These are phyloP conservation scores for Penicillium desertorum DNA, from an alignment of 495 filamentous ascomycete species.

Conservation along the genomic window DNA sequence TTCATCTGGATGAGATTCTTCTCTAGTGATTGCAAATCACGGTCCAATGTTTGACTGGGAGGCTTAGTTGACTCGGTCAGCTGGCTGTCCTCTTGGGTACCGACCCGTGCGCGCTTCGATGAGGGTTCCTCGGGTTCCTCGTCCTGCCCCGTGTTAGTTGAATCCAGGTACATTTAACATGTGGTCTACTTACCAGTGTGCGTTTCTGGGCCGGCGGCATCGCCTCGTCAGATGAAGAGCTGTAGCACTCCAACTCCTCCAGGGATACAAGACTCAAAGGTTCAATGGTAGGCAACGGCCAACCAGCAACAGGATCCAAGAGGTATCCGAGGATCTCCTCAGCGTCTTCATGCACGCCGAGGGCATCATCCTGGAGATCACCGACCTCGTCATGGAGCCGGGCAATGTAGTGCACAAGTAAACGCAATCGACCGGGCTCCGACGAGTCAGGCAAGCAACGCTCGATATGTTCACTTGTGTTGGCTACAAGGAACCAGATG, in stretches of 20 bases:
- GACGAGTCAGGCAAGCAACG: slow-evolving; percentile 49
- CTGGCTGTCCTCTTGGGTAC: slow-evolving; percentile 35
- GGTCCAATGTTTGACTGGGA: slow-evolving; percentile 34
- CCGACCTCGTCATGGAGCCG: slow-evolving; percentile 48
- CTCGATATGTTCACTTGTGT: slow-evolving; percentile 57
- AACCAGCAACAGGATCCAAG: slow-evolving; percentile 37
- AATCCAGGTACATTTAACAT: background rate
- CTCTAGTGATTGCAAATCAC: slow-evolving; percentile 36
- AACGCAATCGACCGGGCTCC: slow-evolving; percentile 36
- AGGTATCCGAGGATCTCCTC: slow-evolving; percentile 45
- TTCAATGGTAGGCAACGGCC: slow-evolving; percentile 47
- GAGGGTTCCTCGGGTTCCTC: slow-evolving; percentile 30
- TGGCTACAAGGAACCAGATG: slow-evolving; percentile 53
- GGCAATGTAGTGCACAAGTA: slow-evolving; percentile 41
- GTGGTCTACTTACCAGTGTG: slow-evolving; percentile 33
- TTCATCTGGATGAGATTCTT: slow-evolving; percentile 39
- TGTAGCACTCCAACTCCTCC: slow-evolving; percentile 26
- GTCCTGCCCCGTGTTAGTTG: slow-evolving; percentile 23
- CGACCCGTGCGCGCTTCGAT: slow-evolving; percentile 38
- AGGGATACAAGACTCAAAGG: slow-evolving; percentile 35
- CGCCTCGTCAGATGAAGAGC: slow-evolving; percentile 22
- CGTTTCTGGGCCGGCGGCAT: slow-evolving; percentile 33
- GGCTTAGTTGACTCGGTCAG: slow-evolving; percentile 37
- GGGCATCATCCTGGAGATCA: slow-evolving; percentile 48
- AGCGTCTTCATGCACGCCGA: slow-evolving; percentile 45